phyloP scores from a whole-genome alignment of 2,329 filamentous ascomycete species.

The Phyllosticta capitalensis region DNA sequence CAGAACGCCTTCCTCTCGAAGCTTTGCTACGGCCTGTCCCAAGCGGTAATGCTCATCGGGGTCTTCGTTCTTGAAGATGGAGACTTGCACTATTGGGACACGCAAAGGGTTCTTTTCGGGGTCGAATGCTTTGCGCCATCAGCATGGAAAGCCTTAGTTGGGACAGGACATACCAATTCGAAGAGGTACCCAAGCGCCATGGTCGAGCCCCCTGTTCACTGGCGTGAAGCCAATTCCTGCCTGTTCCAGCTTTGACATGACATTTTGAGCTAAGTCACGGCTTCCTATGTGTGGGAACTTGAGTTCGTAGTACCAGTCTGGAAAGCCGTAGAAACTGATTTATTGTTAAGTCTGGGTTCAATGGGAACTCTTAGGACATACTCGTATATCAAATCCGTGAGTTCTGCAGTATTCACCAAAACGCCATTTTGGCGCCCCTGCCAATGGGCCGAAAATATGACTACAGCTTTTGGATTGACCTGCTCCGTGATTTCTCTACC shows the following conservation, averaged over 20 bases:
- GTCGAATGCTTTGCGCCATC: slow-evolving; percentile 22
- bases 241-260: slow-evolving; percentile 44
- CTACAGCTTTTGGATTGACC: slow-evolving; percentile 61
- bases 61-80: slow-evolving; percentile 14
- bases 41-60: slow-evolving; percentile 13
- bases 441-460: slow-evolving; percentile 74
- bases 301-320: slow-evolving; percentile 54
- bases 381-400: slow-evolving; percentile 61
- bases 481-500: slow-evolving; percentile 61
- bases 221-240: slow-evolving; percentile 52
- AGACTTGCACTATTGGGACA: slow-evolving; percentile 18
- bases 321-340: slow-evolving; percentile 54
- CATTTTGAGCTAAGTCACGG: slow-evolving; percentile 46
- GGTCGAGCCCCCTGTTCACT: slow-evolving; percentile 58
- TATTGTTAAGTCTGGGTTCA: background rate
- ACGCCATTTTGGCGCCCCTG: slow-evolving; percentile 49
- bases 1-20: slow-evolving; percentile 15
- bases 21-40: slow-evolving; percentile 12
- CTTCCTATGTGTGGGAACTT: slow-evolving; percentile 54
- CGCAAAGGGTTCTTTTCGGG: slow-evolving; percentile 28
- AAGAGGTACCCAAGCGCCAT: slow-evolving; percentile 67
- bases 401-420: slow-evolving; percentile 55
- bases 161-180: slow-evolving; percentile 34
- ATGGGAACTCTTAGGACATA: background rate
- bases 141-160: background rate